Base-by-base conservation (phyloP, 2,329 filamentous ascomycete species). In the Fusarium tuaranense region DNA sequence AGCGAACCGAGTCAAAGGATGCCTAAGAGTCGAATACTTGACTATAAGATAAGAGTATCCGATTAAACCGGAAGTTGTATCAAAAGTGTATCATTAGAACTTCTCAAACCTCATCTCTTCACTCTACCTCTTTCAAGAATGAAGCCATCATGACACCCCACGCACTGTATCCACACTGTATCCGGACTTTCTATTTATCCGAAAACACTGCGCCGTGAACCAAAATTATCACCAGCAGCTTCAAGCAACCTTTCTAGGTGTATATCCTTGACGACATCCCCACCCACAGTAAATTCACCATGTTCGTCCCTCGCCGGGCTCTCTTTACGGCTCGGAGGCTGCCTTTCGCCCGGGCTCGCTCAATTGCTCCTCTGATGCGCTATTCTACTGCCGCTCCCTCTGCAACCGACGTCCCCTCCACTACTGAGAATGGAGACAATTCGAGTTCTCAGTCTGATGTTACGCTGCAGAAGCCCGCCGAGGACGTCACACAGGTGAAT, bases 1-100 rank as follows among this genome's bases (percentile, higher is more conserved):
- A 93, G 82, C 90, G 97, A 79, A 98, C 95, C 0, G 88, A 88
- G 64, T 92, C 89, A 48, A 96, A 95, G 80, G 92, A 97, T 80
- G 88, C 87, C 41, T 84, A 75, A 20, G 51, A 39, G 22, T 12
- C 12, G 0, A 0, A 8, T 22, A 0, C 4, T 5, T 5, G 13
- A 41, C 7, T 63, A 22, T 60, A 36, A 7, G 20, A 41, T 30
- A 39, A 10, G 30, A 10, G 22, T 36, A 18, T 3, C 7, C 22
- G 7, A 32, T n/a, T 48, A 44, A 22, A 60, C 20, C 10, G 39
- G 3, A 46, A 61, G 7, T 70, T 70, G 66, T 72, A 61, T 38
- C 58, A 30, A 58, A 14, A 55, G 3, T 74, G 48, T 71, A 62
- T 7, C 18, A 12, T 59, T 51, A 12, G 9, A 38, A 13, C 16